Evolutionary conservation across 202 grass and related monocot species (phyloP), one percentile per base, ranked within the genome.

Genomic region (Alloteropsis angusta): DNA sequence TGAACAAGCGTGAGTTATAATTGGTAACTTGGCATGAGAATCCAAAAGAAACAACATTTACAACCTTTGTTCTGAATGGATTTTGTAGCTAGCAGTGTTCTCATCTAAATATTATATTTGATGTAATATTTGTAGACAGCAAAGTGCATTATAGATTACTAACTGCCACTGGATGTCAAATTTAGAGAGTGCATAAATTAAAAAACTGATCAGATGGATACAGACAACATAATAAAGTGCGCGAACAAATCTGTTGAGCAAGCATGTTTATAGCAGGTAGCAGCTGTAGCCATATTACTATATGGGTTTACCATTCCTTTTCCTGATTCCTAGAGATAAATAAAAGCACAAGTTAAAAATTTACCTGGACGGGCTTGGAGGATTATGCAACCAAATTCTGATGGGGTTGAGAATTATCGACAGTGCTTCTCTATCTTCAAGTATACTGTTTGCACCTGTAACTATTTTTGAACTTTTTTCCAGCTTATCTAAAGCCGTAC

Each of bases 401-500:
- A 98, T 83, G 19, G 95, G 91, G 42, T 74, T 74, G 43, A 98
- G 81, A 66, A 92, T 19, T 59, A 81, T 84, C 44, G 64, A 92
- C 23, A 94, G 57, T 68, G 85, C 85, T 88, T 94, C 87, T 57
- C 42, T 83, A 70, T 94, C 89, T 87, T 85, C 80, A 88, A 88
- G 55, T 85, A 98, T 92, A 47, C 9, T 87, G 21, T 59, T 85
- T 82, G 89, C 91, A 37, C 91, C 89, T 83, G 88, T 85, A 66
- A 90, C 85, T 87, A 89, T 98, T 66, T 91, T 83, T 79, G 95
- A 98, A 78, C 74, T 42, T 81, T 92, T 98, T 89, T 98, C 95
- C 55, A 98, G 78, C 46, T 88, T 94, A 85, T 87, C 87, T 53
- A 98, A 90, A 87, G 87, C 75, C 59, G 91, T 89, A 65, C 57